Evolutionary conservation across 2,329 filamentous ascomycete species (phyloP).

Genomic region (Fusarium oligoseptatum): DNA sequence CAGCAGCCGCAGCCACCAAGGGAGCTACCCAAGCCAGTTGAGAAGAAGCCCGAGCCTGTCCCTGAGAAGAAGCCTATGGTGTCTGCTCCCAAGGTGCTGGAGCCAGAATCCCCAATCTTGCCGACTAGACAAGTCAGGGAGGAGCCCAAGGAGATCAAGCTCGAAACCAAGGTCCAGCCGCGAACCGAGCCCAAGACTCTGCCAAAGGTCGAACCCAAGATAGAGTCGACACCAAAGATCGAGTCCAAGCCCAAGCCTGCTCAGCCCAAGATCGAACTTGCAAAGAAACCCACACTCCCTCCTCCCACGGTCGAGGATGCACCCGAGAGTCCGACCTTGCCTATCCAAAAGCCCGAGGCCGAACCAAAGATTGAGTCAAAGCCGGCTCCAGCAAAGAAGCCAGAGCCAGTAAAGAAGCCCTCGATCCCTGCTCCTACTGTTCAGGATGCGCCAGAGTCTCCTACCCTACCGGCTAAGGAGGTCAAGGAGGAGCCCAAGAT

Average conservation of each 20-base stretch:
- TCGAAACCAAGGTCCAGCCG: not conserved
- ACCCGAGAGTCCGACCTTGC: not conserved
- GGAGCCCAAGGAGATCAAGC: not conserved
- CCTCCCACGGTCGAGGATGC: constrained; percentile 1
- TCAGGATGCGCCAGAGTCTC: not conserved
- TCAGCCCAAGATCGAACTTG: not conserved
- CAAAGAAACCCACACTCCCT: not conserved
- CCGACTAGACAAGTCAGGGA: not conserved
- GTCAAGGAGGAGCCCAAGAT: not conserved
- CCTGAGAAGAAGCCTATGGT: not conserved
- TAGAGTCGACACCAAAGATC: not conserved
- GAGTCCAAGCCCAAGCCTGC: not conserved
- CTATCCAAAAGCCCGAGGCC: not conserved
- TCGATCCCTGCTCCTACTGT: constrained; percentile 2
- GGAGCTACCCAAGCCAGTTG: not conserved
- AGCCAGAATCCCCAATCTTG: not conserved
- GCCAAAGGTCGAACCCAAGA: not conserved
- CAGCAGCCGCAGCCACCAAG: not conserved
- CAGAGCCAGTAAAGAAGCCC: not conserved
- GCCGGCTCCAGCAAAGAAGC: not conserved
- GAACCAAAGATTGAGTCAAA: not conserved
- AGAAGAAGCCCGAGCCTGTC: not conserved
- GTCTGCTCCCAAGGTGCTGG: not conserved
- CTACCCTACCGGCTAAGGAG: not conserved
- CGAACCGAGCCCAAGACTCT: not conserved